Evolutionary conservation across 2,329 filamentous ascomycete genomes (phyloP), one percentile per base, ranked within the genome.

Genomic region (Stenocarpella maydis): DNA sequence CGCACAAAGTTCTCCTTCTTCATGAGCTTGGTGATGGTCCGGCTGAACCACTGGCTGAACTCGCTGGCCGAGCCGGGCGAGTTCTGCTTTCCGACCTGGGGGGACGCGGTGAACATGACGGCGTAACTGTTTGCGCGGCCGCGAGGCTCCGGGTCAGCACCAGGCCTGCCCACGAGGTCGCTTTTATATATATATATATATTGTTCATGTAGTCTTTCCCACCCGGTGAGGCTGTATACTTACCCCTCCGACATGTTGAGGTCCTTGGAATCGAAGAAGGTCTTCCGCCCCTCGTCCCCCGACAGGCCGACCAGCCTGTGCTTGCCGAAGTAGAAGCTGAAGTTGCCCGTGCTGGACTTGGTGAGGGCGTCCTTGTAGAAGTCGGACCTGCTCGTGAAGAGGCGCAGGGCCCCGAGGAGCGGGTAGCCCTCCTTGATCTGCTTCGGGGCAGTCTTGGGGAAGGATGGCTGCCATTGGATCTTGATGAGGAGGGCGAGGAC

Each of bases 291-390:
- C 47, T 82, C 79, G 4, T 76, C 72, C 4, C 84, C 84, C 9
- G 79, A 80, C 19, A 87, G 45, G 0, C 77, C 83, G 5, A 87
- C 74, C 21, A 87, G 75, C 2, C 78, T 80, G 69, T 83, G 79
- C 53, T 80, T 78, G 5, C 85, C 85, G 3, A 83, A 77, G 70
- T 83, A 82, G 74, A 86, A 87, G 71, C 81, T 83, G 73, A 86
- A 86, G 65, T 82, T 84, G 8, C 84, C 84, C 1, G 80, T 82
- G 15, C 75, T 69, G 0, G 80, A 79, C 14, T 74, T 72, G 5
- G 72, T 72, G 19, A 75, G 65, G 1, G 76, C 78, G 6, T 78
- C 68, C 21, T 74, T 74, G 71, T 77, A 81, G 76, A 82, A 86
- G 64, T 83, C 81, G 78, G 78, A 79, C 67, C 84, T 78, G 21